These are phyloP conservation scores for Tulasnella calospora DNA, from an alignment of 768 basidiomycete species.

Conservation along the genomic window DNA sequence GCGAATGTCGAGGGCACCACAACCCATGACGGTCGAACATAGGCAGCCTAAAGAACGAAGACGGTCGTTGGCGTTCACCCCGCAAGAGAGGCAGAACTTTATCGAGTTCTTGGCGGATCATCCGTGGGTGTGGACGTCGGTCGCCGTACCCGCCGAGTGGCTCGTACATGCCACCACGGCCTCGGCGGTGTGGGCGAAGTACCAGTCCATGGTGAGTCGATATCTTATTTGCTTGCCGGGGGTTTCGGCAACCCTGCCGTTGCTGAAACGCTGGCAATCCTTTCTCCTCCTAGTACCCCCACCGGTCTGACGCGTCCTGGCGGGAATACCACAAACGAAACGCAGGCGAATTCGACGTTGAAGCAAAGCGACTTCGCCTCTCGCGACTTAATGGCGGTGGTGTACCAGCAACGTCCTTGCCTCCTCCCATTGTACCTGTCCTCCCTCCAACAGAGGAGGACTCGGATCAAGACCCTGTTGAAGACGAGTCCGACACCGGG, in stretches of 20 bases:
- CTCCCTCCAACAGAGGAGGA: not conserved
- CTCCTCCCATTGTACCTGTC: not conserved
- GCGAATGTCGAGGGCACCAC: not conserved
- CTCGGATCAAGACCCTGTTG: constrained; percentile 6
- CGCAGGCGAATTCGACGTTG: constrained; percentile 13
- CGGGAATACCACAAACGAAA: constrained; percentile 24
- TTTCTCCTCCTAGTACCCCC: not conserved
- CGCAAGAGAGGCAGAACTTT: constrained; percentile 19
- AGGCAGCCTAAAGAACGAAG: not conserved
- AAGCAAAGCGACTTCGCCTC: constrained; percentile 15
- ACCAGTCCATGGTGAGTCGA: constrained; percentile 14
- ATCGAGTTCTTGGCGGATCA: constrained; percentile 25
- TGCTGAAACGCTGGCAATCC: not conserved
- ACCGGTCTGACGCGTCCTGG: constrained; percentile 22
- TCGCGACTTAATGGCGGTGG: not conserved
- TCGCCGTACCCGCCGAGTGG: constrained; percentile 11
- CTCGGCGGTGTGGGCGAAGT: constrained; percentile 23
- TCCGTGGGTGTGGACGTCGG: constrained; percentile 22
- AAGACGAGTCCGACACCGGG: not conserved
- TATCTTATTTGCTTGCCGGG: not conserved
- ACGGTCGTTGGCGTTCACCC: constrained; percentile 14
- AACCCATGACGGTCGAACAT: not conserved
- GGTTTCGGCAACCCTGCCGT: not conserved
- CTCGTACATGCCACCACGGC: not conserved
- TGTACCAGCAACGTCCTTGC: not conserved